These are phyloP conservation scores for Mycena sp. DNA, from an alignment of 1,284 basidiomycete genomes.

Conservation along the genomic window DNA sequence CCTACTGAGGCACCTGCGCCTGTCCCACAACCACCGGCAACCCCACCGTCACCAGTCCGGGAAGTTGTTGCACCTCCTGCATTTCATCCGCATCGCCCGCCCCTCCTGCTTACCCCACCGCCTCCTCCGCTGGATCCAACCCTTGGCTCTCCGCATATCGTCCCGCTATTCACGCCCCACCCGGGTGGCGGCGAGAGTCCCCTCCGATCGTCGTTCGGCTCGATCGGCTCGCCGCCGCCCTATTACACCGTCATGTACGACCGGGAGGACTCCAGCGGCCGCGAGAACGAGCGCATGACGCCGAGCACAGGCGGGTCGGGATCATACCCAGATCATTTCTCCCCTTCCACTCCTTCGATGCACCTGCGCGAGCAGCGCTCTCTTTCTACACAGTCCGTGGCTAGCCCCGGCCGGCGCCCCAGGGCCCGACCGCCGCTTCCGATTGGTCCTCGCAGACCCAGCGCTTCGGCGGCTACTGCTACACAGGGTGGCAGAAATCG, in stretches of 20 bases:
- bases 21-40: slow-evolving; percentile 17
- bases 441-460: slow-evolving; percentile 63
- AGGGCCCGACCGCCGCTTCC: slow-evolving; percentile 61
- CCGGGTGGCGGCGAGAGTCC: slow-evolving; percentile 15
- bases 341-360: slow-evolving; percentile 13
- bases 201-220: slow-evolving; percentile 39
- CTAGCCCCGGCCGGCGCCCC: slow-evolving; percentile 33
- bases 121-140: slow-evolving; percentile 4
- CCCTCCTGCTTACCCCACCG: slow-evolving; percentile 13
- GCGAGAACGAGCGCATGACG: slow-evolving; percentile 27
- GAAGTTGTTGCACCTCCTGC: not conserved
- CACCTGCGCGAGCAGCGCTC: slow-evolving; percentile 22
- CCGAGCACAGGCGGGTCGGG: slow-evolving; percentile 37
- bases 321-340: slow-evolving; percentile 16
- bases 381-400: slow-evolving; percentile 15
- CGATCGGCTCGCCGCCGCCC: slow-evolving; percentile 63
- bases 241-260: slow-evolving; percentile 53
- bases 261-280: slow-evolving; percentile 34
- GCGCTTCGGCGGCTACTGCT: slow-evolving; percentile 23
- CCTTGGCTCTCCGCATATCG: slow-evolving; percentile 23
- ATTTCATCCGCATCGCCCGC: slow-evolving; percentile 11
- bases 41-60: too few species aligned
- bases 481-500: slow-evolving; percentile 41
- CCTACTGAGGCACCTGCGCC: slow-evolving; percentile 13
- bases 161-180: slow-evolving; percentile 22